Evolutionary conservation across 371 early-diverging fungal species (phyloP), one percentile per base, ranked within the genome.

Genomic region (Dichotomocladium elegans): DNA sequence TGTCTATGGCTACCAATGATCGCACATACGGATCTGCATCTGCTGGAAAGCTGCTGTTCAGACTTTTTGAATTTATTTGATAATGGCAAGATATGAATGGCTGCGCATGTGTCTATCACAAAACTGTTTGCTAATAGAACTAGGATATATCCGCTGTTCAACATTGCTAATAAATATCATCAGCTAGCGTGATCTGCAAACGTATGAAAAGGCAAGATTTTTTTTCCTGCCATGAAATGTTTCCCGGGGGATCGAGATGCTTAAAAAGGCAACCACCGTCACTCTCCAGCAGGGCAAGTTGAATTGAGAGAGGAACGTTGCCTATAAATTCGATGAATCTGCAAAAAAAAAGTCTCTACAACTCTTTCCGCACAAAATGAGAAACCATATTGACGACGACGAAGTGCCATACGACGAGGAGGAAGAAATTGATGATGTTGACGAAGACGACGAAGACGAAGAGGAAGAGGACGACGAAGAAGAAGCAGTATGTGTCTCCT

Each of bases 361-460:
- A 37, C 37, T 37, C 37, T 37, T 21, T 2, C 37, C 37, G 2
- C 37, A 4, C 35, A 35, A 14, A 5, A 37, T 21, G 6, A 37
- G n/a, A 21, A 37, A 37, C 7, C 37, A 21, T 6, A 17, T 28
- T 28, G 46, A 46, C 46, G 53, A 52, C 14, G 41, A 55, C 31
- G 53, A 48, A 21, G 49, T 47, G 8, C 46, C 30, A 1, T 40
- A 54, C 10, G 60, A 64, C 11, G 65, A 65, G 29, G 61, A 61
- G 4, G 53, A 55, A 4, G 60, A 61, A 19, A 60, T 52, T 3
- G 62, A 59, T 12, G 57, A 55, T 8, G 55, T 58, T 3, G 60
- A 61, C 17, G 56, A 56, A 22, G 51, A 53, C 26, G 59, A 53
- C 2, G 58, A 64, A 19, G 60, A 58, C 3, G 66, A 57, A 44